Evolutionary conservation across 1,139 yeast genomes (phyloP), one percentile per base, ranked within the genome.

Genomic region (Suhomyces wounanorum): DNA sequence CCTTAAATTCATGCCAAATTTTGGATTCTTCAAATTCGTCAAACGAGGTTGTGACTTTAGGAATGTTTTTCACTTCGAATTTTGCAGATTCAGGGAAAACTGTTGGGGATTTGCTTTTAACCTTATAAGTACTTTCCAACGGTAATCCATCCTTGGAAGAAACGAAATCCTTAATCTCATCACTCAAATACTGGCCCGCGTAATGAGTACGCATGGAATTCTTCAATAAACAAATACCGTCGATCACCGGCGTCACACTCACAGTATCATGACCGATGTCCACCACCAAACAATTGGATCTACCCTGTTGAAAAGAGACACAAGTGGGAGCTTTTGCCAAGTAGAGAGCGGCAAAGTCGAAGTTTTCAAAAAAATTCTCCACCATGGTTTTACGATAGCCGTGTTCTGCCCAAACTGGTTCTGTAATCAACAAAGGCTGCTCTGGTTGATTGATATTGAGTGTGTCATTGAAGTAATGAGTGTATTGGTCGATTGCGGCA

Each of bases 211-310:
- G 81, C 71, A 82, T 77, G 5, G 89, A 82, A 56, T 86, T 88
- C 65, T 81, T 87, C 58, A 87, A 77, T 52, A 94, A 75, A 43
- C 95, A 89, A 64, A 94, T 81, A 3, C 99, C 99, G 69, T 94
- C 99, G 48, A 92, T 82, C 2, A 94, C 95, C 0, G 99, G 98
- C 1, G 97, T 88, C 2, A 88, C 96, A 49, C 94, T 84, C 14
- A 85, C 78, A 1, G 87, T 74, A 59, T 88, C 92, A 62, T 91
- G 96, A 2, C 99, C 99, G 41, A 92, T 72, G 67, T 95, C 98
- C 40, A 95, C 96, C 33, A 95, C 95, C 48, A 94, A 74, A 63
- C 97, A 96, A 59, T 89, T 90, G 41, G 97, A 94, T 65, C 97
- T 82, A 3, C 98, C 98, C 59, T 89, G 88, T 21, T 96, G 96